Percentiles rank a stretch among this genome's conserved stretches.
These are phyloP conservation scores for Digitaria exilis DNA, from an alignment of 202 grass and related monocot genomes.

Conservation along the genomic window DNA sequence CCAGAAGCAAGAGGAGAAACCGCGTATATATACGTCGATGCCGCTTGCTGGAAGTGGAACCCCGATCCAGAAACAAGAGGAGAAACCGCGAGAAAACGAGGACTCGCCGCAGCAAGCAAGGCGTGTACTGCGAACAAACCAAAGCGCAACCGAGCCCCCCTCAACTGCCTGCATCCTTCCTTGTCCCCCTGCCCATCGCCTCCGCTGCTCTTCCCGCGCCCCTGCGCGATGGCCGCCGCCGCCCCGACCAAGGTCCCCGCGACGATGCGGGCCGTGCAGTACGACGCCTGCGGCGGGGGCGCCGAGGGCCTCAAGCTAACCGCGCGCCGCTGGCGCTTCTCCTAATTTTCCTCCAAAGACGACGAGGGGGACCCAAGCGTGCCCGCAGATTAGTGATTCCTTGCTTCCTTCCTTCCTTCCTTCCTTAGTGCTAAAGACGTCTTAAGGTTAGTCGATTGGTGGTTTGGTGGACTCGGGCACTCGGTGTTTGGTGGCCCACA, in stretches of 20 bases:
- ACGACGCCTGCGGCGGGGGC: conserved; percentile 32
- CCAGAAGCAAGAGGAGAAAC: too few relatives aligned
- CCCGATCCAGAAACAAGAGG: too few relatives aligned
- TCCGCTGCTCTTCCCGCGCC: background rate
- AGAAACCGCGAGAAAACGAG: too few relatives aligned
- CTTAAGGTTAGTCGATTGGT: background rate
- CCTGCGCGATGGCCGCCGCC: conserved; percentile 4
- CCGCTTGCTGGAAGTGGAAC: too few relatives aligned
- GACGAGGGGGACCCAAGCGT: background rate
- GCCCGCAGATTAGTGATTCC: background rate
- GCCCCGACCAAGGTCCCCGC: background rate
- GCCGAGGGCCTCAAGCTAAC: conserved; percentile 33
- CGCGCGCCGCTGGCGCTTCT: background rate
- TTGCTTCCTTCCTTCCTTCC: background rate
- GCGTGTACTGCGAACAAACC: background rate
- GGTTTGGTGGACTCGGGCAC: too few relatives aligned
- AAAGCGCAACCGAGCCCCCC: background rate
- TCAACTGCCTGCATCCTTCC: background rate
- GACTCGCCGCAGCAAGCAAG: too few relatives aligned
- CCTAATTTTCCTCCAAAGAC: background rate
- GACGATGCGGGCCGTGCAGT: conserved; percentile 45
- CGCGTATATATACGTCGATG: too few relatives aligned
- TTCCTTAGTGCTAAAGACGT: background rate
- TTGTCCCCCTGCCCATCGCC: background rate
- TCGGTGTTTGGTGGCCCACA: background rate